Evolutionary conservation across 2,329 filamentous ascomycete species (phyloP).

Genomic region (Raffaelea albimanens): DNA sequence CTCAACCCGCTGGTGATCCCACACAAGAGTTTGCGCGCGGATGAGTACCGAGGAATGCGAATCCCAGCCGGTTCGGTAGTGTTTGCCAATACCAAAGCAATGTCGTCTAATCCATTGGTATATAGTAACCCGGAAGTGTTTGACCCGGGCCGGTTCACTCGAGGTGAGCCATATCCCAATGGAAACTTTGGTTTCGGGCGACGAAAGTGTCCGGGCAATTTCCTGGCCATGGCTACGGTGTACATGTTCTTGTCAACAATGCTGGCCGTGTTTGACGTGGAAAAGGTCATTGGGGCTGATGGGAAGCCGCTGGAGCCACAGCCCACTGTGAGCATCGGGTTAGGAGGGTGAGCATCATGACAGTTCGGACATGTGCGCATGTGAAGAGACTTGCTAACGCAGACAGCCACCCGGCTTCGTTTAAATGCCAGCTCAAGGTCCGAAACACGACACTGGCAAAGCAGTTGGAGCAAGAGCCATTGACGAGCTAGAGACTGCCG

Average conservation of each 20-base stretch:
- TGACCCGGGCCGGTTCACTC: constrained; percentile 33
- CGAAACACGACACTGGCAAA: background rate
- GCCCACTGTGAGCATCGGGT: constrained; percentile 13
- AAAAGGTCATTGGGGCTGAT: constrained; percentile 12
- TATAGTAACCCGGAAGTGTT: constrained; percentile 34
- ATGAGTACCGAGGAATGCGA: constrained; percentile 45
- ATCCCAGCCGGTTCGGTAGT: constrained; percentile 44
- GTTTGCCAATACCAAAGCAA: constrained; percentile 33
- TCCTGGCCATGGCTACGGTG: constrained; percentile 35
- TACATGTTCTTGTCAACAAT: constrained; percentile 31
- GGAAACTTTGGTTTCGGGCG: constrained; percentile 44
- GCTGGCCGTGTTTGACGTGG: constrained; percentile 19
- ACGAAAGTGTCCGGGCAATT: constrained; percentile 39
- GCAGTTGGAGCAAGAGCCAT: background rate
- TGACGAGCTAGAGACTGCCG: background rate
- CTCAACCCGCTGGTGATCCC: constrained; percentile 42
- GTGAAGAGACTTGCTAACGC: no score
- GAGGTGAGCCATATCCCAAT: constrained; percentile 33
- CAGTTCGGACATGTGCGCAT: no score
- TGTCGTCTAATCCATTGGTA: constrained; percentile 28
- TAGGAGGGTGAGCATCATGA: no score
- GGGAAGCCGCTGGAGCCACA: constrained; percentile 13
- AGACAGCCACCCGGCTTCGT: constrained; percentile 4
- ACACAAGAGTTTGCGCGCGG: constrained; percentile 43
- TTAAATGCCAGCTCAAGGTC: background rate